Evolutionary conservation across 2,329 filamentous ascomycete genomes (phyloP), one percentile per base, ranked within the genome.

Genomic region (Gaeumannomyces tritici): DNA sequence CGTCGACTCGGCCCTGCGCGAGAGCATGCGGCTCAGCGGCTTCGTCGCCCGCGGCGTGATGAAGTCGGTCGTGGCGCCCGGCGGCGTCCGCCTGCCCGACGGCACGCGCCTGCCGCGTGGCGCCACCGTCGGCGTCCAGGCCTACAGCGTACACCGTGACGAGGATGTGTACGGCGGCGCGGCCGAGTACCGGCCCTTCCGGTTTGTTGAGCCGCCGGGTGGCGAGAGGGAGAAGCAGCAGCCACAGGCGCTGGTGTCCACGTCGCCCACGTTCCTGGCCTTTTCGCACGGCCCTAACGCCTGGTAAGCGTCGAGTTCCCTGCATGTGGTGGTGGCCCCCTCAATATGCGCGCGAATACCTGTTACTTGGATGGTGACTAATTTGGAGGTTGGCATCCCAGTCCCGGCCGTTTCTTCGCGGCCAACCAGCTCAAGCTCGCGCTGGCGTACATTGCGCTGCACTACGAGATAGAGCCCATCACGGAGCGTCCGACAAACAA

Each of bases 1-100:
- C 61, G 64, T 77, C 21, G 77, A 80, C 67, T 76, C 73, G n/a
- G 72, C 71, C 28, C 67, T 80, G 60, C 74, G 74, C 61, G 78
- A 80, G 67, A 75, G 72, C 31, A 70, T 77, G 61, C 73, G 78
- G 0, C 64, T 78, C 55, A 75, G 74, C 66, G 71, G 69, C 12
- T 74, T 79, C 64, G 68, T 75, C 59, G 72, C 74, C 35, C 65
- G 73, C 55, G 72, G 73, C 26, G 64, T 75, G 47, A 70, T 71
- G 67, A 74, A 75, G 64, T 67, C 69, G 64, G 73, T 76, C 35
- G 68, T 73, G n/a, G 70, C 72, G 7, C 69, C 65, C 0, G 69
- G 62, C 11, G 74, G 74, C 26, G 64, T 75, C 59, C 69, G 66
- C 3, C 65, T 75, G 11, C 74, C 73, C 1, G 67, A 71, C 57